Base-by-base conservation (phyloP, 345 rosid genomes). In the Acer campestre region DNA sequence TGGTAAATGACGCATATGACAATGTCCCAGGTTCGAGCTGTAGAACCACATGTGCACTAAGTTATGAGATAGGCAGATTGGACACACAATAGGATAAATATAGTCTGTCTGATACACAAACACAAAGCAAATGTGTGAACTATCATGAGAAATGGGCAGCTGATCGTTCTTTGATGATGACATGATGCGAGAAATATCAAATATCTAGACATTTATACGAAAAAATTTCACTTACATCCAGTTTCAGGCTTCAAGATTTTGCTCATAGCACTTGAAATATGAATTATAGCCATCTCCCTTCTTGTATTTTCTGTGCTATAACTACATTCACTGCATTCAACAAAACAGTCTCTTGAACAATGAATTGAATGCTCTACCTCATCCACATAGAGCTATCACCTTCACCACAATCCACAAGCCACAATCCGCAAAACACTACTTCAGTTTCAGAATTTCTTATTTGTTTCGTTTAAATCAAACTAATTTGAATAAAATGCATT, bases 241-340 rank as follows among this genome's bases (percentile, higher is more conserved):
- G 13, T 2, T 16, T 38, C 49, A n/a, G 71, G 70, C 49, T 68
- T 79, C 2, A n/a, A 76, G 74, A 73, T 78, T 49, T 71, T 77
- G 35, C 18, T 76, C 20, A 27, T 14, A 40, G 72, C 48, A 31
- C 27, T 53, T n/a, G 77, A 75, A 61, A 73, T 29, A 2, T 1
- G 67, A 78, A 80, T 20, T 67, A 73, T 68, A 70, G 77, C 84
- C 91, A 87, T 87, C 61, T 55, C 42, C 49, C 17, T 35, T 64
- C 40, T 67, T 17, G 66, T 66, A 49, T 14, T 17, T 29, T 44
- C 42, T 65, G 8, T 59, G 63, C 27, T 59, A 0, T 10, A 11
- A 25, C 27, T 58, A 18, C 20, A 63, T 11, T 8, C 49, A 61
- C 53, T 42, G 56, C 68, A 62, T 23, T 73, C 40, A 22, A 61